Evolutionary conservation across 352 stramenopile species (phyloP), one percentile per base, ranked within the genome.

Genomic region (Phytophthora multivora): DNA sequence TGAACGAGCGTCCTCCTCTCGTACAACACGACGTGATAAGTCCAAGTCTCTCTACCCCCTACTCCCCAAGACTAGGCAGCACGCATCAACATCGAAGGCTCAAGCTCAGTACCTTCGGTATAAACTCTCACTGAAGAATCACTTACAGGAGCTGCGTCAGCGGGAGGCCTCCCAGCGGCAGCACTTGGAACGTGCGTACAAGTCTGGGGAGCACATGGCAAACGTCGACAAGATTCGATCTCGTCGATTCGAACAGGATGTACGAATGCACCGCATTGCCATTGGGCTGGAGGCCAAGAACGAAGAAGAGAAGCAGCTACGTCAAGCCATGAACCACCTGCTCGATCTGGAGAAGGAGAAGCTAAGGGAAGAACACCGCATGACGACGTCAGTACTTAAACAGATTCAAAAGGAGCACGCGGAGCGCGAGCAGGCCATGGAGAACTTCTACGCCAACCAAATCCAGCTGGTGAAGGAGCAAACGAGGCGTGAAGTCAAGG

Each of bases 221-320:
- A 88, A 80, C 39, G 80, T 90, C 6, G 83, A 91, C 51, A 80
- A 79, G 69, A 91, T 93, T 47, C 78, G 83, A 35, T 69, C 80
- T 13, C 79, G 73, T 9, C 71, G 79, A 16, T 86, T 92, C 18
- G 69, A 89, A 28, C 81, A 93, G 26, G 80, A 90, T 48, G 69
- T 93, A 30, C 80, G 80, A 9, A 59, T 90, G 48, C 77, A 89
- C 18, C 81, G 83, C 13, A 79, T 93, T 39, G 67, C 83, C 1
- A 66, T 90, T 36, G 78, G 82, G 2, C 21, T 90, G 28, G 75
- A 89, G 25, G 66, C 77, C 19, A 88, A 86, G 54, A 80, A 75
- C 8, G 70, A 88, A 41, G 79, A 90, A 40, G 83, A 90, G 49
- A 86, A 83, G 50, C 78, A 90, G 19, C 49, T 92, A 35, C 82